These are phyloP conservation scores for Fusarium marasasianum DNA, from an alignment of 2,329 filamentous ascomycete species.

Conservation along the genomic window DNA sequence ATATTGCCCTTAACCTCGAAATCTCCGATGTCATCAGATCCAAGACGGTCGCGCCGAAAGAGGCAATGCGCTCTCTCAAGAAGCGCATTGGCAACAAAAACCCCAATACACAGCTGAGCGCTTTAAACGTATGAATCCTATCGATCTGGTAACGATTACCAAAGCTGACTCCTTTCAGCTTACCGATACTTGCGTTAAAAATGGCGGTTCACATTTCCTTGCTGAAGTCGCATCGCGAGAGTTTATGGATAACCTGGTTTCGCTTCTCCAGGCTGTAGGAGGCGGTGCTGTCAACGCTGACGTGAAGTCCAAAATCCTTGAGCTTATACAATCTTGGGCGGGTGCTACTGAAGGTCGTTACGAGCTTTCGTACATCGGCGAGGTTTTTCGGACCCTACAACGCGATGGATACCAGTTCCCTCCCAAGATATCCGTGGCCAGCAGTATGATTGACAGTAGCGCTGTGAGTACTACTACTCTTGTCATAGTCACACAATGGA, in stretches of 20 bases:
- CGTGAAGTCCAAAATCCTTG: slow-evolving; percentile 89
- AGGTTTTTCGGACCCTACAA: slow-evolving; percentile 85
- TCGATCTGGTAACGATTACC: background rate
- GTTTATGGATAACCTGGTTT: slow-evolving; percentile 97
- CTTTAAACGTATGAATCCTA: slow-evolving; percentile 75
- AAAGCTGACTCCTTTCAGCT: slow-evolving; percentile 62
- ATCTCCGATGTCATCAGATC: slow-evolving; percentile 98
- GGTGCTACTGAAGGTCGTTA: slow-evolving; percentile 85
- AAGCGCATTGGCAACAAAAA: slow-evolving; percentile 96
- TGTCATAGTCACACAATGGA: no score
- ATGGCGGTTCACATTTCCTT: slow-evolving; percentile 94
- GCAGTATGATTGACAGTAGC: slow-evolving; percentile 97
- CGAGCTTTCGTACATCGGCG: slow-evolving; percentile 85
- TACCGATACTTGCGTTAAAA: slow-evolving; percentile 98
- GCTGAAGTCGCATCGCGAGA: slow-evolving; percentile 94
- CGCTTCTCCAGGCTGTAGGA: slow-evolving; percentile 84
- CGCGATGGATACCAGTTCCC: slow-evolving; percentile 90
- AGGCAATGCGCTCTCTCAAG: slow-evolving; percentile 97
- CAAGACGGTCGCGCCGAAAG: slow-evolving; percentile 96
- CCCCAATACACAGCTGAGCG: slow-evolving; percentile 93
- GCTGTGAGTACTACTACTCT: slow-evolving; percentile 70
- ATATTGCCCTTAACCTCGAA: slow-evolving; percentile 96
- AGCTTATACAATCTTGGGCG: slow-evolving; percentile 94
- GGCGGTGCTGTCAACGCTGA: slow-evolving; percentile 80
- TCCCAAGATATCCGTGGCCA: slow-evolving; percentile 85